These are phyloP conservation scores for Cordyceps fumosorosea DNA, from an alignment of 2,329 filamentous ascomycete species.

Conservation along the genomic window DNA sequence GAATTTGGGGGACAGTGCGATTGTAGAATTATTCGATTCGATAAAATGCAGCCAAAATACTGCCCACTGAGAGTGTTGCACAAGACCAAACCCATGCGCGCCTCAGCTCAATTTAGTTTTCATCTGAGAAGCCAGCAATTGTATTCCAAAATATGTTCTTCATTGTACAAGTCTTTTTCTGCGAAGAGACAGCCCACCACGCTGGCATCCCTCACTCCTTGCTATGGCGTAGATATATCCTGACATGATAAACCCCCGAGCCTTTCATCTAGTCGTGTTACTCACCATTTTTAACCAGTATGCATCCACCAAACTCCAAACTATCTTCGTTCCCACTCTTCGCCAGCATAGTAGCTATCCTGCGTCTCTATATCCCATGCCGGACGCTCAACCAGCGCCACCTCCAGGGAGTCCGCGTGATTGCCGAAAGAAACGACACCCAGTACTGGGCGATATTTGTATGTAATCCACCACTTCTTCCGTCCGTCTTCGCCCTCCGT, in stretches of 20 bases:
- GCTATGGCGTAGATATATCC: not conserved
- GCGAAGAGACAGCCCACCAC: not conserved
- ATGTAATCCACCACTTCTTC: conserved; percentile 67
- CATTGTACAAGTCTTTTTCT: conserved; percentile 10
- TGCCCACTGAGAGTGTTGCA: not conserved
- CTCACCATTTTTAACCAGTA: not conserved
- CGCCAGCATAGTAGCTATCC: conserved; percentile 59
- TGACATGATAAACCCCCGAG: not conserved
- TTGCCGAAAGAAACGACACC: conserved; percentile 51
- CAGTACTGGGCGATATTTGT: conserved; percentile 90
- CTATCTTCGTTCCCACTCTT: conserved; percentile 40
- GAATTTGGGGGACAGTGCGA: not conserved
- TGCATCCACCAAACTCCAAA: not conserved
- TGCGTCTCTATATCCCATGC: conserved; percentile 75
- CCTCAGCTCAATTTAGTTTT: not conserved
- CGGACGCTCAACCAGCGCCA: conserved; percentile 82
- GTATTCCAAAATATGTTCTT: conserved; percentile 8
- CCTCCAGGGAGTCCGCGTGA: conserved; percentile 53
- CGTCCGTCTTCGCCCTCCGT: conserved; percentile 19
- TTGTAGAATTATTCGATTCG: not conserved
- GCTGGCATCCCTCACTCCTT: not conserved
- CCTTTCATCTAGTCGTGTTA: not conserved
- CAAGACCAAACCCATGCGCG: not conserved
- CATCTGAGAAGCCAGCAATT: not conserved
- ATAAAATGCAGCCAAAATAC: not conserved